A percentile compares a stretch with the other conserved stretches of the same genome.
Evolutionary conservation across 345 rosid species (phyloP).

Genomic region (Lepidium africanum): DNA sequence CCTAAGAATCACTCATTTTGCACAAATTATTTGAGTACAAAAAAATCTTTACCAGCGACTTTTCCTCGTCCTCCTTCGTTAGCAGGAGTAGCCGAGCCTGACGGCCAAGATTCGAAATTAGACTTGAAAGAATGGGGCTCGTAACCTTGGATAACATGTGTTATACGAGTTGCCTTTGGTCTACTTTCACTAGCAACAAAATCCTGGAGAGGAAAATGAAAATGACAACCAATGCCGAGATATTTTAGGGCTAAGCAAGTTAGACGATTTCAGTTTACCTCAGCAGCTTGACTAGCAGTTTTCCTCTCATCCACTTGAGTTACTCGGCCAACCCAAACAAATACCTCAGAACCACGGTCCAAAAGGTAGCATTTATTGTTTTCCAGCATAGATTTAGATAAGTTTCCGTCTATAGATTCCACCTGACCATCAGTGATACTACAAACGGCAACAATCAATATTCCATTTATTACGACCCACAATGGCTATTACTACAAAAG

Average conservation of each 20-base stretch:
- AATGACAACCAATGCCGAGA: conserved; percentile 20
- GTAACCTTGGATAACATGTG: conserved; percentile 87
- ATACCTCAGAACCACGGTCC: conserved; percentile 83
- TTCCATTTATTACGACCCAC: not conserved
- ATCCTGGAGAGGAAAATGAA: conserved; percentile 46
- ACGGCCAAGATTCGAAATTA: conserved; percentile 94
- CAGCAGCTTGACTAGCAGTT: conserved; percentile 72
- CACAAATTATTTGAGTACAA: conserved; percentile 1
- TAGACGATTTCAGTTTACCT: conserved; percentile 44
- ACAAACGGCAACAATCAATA: not conserved
- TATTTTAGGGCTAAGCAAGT: not conserved
- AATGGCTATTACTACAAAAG: not conserved
- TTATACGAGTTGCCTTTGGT: conserved; percentile 77
- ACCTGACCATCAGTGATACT: conserved; percentile 64
- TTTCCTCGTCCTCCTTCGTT: conserved; percentile 98
- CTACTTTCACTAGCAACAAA: conserved; percentile 67
- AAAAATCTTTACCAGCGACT: conserved; percentile 72
- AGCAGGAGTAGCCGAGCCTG: conserved; percentile 69
- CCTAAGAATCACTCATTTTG: not conserved
- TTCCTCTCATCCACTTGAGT: conserved; percentile 98
- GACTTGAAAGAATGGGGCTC: conserved; percentile 88
- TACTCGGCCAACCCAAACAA: conserved; percentile 97
- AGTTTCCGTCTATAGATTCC: conserved; percentile 55
- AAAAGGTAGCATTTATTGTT: conserved; percentile 74
- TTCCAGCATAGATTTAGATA: conserved; percentile 75